These are phyloP conservation scores for Chrysosporium keratinophilum DNA, from an alignment of 2,329 filamentous ascomycete species.

Conservation along the genomic window DNA sequence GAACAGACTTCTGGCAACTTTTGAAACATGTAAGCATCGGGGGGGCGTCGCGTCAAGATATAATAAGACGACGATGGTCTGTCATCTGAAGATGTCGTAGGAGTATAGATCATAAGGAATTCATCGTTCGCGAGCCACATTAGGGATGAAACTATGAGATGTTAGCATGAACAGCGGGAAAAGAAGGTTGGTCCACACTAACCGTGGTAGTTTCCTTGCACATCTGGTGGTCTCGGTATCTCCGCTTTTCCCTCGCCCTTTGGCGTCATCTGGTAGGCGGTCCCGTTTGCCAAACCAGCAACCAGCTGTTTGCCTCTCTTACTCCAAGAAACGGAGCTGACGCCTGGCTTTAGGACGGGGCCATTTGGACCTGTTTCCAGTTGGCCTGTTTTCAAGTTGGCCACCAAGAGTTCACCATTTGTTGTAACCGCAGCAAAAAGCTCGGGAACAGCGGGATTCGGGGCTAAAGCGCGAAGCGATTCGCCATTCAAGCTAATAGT, in stretches of 20 bases:
- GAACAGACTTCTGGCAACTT: constrained; percentile 65
- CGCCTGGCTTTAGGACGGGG: constrained; percentile 57
- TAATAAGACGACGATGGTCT: constrained; percentile 62
- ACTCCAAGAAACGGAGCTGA: constrained; percentile 85
- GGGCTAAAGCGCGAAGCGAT: constrained; percentile 60
- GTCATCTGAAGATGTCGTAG: constrained; percentile 40
- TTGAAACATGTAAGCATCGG: constrained; percentile 54
- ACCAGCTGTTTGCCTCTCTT: constrained; percentile 85
- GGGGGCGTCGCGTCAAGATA: constrained; percentile 56
- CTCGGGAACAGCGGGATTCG: constrained; percentile 58
- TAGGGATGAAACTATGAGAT: constrained; percentile 56
- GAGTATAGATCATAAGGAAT: constrained; percentile 70
- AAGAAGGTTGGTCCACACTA: constrained; percentile 26
- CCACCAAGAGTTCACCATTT: constrained; percentile 72
- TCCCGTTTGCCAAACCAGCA: constrained; percentile 72
- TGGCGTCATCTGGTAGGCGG: constrained; percentile 70
- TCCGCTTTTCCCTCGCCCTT: constrained; percentile 65
- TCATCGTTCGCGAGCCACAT: constrained; percentile 81
- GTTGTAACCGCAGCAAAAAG: constrained; percentile 71
- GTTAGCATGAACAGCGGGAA: constrained; percentile 5
- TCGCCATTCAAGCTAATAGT: constrained; percentile 68
- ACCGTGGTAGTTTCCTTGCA: constrained; percentile 58
- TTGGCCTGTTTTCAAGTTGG: constrained; percentile 60
- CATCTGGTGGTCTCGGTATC: constrained; percentile 63
- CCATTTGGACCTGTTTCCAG: constrained; percentile 52